Percentiles rank a stretch among this genome's conserved stretches.
phyloP scores from a whole-genome alignment of 2,329 filamentous ascomycete species.

The Stagonosporopsis chrysanthemi region DNA sequence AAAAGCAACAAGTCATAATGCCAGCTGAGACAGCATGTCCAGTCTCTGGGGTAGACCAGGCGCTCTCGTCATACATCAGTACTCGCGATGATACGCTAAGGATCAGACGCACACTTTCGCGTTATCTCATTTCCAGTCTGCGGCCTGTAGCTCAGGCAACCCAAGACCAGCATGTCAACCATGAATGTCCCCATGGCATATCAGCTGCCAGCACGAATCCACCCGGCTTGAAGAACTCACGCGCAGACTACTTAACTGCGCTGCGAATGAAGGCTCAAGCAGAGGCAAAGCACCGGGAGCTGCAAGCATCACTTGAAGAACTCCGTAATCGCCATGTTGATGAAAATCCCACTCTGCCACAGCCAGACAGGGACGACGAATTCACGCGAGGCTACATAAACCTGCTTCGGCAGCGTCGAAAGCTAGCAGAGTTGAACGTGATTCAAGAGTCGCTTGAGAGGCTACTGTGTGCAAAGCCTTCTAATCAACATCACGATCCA shows the following conservation, averaged over 20 bases:
- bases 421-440: constrained; percentile 56
- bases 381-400: constrained; percentile 49
- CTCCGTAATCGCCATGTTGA: constrained; percentile 34
- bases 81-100: constrained; percentile 47
- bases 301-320: constrained; percentile 42
- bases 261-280: constrained; percentile 54
- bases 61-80: constrained; percentile 47
- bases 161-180: constrained; percentile 43
- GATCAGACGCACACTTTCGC: constrained; percentile 45
- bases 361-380: constrained; percentile 42
- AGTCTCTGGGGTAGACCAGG: constrained; percentile 47
- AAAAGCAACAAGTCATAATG: constrained; percentile 23
- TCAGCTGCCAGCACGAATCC: constrained; percentile 37
- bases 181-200: constrained; percentile 38
- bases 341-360: constrained; percentile 39
- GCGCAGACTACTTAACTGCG: constrained; percentile 56
- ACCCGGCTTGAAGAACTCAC: constrained; percentile 52
- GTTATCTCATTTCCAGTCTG: constrained; percentile 42
- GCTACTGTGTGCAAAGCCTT: constrained; percentile 47
- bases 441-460: constrained; percentile 56
- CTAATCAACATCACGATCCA: constrained; percentile 35
- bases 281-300: constrained; percentile 48
- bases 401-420: constrained; percentile 56
- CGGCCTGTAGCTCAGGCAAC: constrained; percentile 36
- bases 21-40: constrained; percentile 43